These are phyloP conservation scores for Saccharomycopsis amapae DNA, from an alignment of 805 yeast genomes.

Conservation along the genomic window DNA sequence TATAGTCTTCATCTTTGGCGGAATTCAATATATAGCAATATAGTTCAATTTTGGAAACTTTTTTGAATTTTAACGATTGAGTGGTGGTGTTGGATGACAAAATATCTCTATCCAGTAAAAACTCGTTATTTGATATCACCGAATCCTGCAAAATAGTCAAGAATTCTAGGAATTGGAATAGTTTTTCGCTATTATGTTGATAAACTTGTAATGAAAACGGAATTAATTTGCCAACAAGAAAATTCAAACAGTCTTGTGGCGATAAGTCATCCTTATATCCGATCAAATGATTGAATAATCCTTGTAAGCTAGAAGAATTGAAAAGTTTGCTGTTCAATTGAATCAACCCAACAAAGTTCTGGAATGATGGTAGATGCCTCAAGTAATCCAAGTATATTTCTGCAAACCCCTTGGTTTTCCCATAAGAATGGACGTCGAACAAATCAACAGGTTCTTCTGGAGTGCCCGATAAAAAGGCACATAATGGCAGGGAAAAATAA, in stretches of 20 bases:
- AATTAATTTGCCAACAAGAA: background rate
- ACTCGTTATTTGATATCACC: conserved; percentile 1
- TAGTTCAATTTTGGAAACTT: conserved; percentile 1
- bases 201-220: conserved; percentile 4
- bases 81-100: background rate
- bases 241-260: too few species aligned
- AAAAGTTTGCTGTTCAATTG: too few species aligned
- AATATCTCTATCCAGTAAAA: background rate
- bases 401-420: background rate
- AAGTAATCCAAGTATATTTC: background rate
- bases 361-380: conserved; percentile 12
- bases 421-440: background rate
- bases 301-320: too few species aligned
- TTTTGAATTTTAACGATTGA: background rate
- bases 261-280: too few species aligned
- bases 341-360: conserved; percentile 9
- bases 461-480: background rate
- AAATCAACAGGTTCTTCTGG: background rate
- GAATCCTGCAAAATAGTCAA: conserved; percentile 6
- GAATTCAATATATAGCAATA: conserved; percentile 2
- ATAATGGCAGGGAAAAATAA: conserved; percentile 11
- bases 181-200: background rate
- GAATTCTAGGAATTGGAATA: conserved; percentile 8
- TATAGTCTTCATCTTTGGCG: background rate
- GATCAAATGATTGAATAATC: too few species aligned